These are phyloP conservation scores for Coemansia erecta DNA, from an alignment of 192 early-diverging fungal species.

Conservation along the genomic window DNA sequence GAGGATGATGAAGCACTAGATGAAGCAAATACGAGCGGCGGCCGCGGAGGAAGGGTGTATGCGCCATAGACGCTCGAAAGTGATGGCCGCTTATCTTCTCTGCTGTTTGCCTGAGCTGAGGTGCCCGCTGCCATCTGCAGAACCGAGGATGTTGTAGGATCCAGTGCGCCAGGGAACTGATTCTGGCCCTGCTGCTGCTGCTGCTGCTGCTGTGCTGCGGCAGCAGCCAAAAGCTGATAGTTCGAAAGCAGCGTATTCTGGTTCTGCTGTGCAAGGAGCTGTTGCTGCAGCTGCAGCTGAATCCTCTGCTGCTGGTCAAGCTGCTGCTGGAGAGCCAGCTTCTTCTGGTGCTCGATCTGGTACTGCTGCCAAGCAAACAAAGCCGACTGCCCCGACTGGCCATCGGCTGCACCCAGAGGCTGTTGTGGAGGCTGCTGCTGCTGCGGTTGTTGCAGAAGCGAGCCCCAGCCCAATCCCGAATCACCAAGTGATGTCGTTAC, in stretches of 20 bases:
- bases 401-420: conserved; percentile 1
- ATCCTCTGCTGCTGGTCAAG: conserved; percentile 33
- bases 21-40: not conserved
- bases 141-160: conserved; percentile 9
- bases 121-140: conserved; percentile 2
- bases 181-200: too few species aligned
- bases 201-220: conserved; percentile 8
- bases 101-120: not conserved
- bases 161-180: not conserved
- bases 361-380: conserved; percentile 45
- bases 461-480: too few species aligned
- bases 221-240: too few species aligned
- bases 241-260: not conserved
- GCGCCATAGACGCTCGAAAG: not conserved
- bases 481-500: too few species aligned
- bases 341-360: conserved; percentile 39
- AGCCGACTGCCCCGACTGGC: conserved; percentile 4
- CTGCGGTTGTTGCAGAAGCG: not conserved
- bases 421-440: not conserved
- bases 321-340: conserved; percentile 29
- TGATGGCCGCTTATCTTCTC: not conserved
- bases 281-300: conserved; percentile 25
- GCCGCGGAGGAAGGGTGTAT: not conserved
- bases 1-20: not conserved
- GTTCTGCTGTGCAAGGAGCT: conserved; percentile 8